Conservation (phyloP, 345 rosid genomes). For the Eucalyptus marginata region DNA sequence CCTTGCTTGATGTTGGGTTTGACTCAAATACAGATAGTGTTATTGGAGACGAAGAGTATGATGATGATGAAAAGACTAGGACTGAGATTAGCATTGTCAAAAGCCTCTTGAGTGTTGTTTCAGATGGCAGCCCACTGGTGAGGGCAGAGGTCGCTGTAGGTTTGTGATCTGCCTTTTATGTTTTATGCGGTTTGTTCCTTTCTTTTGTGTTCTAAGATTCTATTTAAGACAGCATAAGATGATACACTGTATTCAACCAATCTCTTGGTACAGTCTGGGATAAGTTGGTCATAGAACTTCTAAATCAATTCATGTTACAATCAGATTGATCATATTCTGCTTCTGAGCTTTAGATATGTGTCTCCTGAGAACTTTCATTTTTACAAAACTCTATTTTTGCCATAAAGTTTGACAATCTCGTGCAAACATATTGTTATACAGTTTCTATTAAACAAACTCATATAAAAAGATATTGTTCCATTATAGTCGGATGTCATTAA, state of each 20-base stretch:
- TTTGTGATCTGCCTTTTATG: conserved; percentile 14
- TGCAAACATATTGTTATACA: not conserved
- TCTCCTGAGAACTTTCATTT: not conserved
- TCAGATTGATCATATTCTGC: not conserved
- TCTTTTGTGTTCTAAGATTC: not conserved
- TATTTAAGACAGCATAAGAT: not conserved
- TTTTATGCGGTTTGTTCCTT: not conserved
- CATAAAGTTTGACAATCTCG: not conserved
- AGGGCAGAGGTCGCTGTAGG: conserved; percentile 99
- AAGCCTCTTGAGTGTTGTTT: conserved; percentile 67
- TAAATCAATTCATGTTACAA: not conserved
- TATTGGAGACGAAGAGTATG: conserved; percentile 65
- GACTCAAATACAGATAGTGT: conserved; percentile 60
- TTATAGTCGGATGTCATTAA: not conserved
- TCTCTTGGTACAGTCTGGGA: not conserved
- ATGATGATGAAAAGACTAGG: conserved; percentile 94
- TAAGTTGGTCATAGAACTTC: not conserved
- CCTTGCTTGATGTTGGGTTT: conserved; percentile 82
- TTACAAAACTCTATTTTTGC: not conserved
- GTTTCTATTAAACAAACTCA: not conserved
- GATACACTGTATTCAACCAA: not conserved
- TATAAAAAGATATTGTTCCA: not conserved
- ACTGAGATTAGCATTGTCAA: conserved; percentile 68
- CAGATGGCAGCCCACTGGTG: conserved; percentile 98
- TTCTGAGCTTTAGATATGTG: not conserved